Base-by-base conservation (phyloP, 352 stramenopile genomes). In the Pelagophyceae sp. region DNA sequence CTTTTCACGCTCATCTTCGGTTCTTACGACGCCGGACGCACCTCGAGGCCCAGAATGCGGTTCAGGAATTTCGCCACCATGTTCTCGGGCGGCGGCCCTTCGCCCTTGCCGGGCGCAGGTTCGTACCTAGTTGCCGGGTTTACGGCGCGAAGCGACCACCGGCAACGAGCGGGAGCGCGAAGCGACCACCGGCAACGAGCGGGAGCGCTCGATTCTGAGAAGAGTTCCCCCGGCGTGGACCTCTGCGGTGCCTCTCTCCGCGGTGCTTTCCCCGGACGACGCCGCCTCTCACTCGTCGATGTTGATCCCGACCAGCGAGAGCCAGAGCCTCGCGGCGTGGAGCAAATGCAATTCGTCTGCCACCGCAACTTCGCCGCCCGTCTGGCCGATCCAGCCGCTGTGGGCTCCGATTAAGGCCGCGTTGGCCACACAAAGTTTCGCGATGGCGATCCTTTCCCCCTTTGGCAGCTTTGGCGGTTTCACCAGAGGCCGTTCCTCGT, bases 61-160 rank as follows among this genome's bases (percentile, higher is more conserved):
- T 84, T 84, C 29, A 84, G 75, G 60, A 84, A 84, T 25, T 81
- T 76, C 23, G 79, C 77, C 0, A 84, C 80, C 0, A 72, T 72
- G 15, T 38, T n/a, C 27, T 40, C n/a, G 38, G 63, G n/a, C 5
- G 20, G 25, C 20, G 76, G 27, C 5, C 38, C 37, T n/a, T 50
- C 67, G 25, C 74, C 61, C n/a, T 71, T 31, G 15, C 54, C 11
- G 61, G 37, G 45, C 23, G 11, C 11, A 54, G 45, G 45, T 54
- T 54, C 45, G 23, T n/a, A n/a, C n/a, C n/a, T n/a, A n/a, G n/a
- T n/a, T n/a, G n/a, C n/a, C n/a, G n/a, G n/a, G n/a, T n/a, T n/a
- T n/a, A n/a, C n/a, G n/a, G n/a, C n/a, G n/a, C n/a, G n/a, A n/a
- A n/a, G n/a, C n/a, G n/a, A n/a, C n/a, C n/a, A n/a, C n/a, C n/a